These are phyloP conservation scores for Penicillium nucicola DNA, from an alignment of 495 filamentous ascomycete genomes.

Conservation along the genomic window DNA sequence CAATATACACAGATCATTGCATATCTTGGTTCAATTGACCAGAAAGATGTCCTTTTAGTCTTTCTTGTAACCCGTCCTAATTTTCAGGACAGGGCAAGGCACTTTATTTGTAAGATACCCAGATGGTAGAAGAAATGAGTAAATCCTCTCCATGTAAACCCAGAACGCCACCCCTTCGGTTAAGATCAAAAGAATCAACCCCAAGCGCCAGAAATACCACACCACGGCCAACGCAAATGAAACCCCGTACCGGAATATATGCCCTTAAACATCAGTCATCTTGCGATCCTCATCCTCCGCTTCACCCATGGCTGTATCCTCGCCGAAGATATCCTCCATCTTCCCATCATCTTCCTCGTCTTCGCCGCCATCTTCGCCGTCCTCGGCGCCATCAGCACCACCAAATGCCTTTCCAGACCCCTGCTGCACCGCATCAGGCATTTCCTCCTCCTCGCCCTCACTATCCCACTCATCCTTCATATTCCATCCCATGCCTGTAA, in stretches of 20 bases:
- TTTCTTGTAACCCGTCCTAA: not conserved
- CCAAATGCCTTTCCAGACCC: constrained; percentile 10
- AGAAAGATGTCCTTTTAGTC: not conserved
- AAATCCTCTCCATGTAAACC: not conserved
- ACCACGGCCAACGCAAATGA: constrained; percentile 4
- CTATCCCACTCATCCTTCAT: constrained; percentile 76
- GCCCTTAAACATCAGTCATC: constrained; percentile 46
- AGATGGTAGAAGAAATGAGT: not conserved
- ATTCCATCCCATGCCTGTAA: constrained; percentile 82
- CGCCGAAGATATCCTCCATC: constrained; percentile 59
- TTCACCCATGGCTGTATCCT: constrained; percentile 49
- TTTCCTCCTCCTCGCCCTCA: constrained; percentile 53
- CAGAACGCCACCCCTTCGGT: not conserved
- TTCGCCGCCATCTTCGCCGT: constrained; percentile 29
- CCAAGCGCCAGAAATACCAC: constrained; percentile 27
- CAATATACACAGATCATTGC: constrained; percentile 19
- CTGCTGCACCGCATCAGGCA: constrained; percentile 33
- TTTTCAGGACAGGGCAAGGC: not conserved
- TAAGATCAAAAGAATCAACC: constrained; percentile 2
- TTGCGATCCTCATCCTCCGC: constrained; percentile 39
- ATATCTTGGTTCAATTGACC: constrained; percentile 10
- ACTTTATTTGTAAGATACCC: not conserved
- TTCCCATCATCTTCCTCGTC: constrained; percentile 55
- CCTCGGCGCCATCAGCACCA: constrained; percentile 30
- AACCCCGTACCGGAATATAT: not conserved